Base-by-base conservation (phyloP, 371 early-diverging fungal species). In the Saksenaea vasiformis region DNA sequence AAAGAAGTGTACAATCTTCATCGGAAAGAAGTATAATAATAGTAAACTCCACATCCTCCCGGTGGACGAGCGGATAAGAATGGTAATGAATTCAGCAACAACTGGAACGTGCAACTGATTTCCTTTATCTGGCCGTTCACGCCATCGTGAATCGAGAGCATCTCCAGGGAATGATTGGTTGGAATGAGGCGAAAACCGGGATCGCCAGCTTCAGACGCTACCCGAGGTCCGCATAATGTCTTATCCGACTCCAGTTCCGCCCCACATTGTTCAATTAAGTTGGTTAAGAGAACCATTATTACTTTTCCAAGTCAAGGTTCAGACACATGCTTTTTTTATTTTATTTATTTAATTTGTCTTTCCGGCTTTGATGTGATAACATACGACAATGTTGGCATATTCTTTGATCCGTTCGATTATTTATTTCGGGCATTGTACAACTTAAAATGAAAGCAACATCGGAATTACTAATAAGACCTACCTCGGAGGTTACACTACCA, bases 211-310 rank as follows among this genome's bases (percentile, higher is more conserved):
- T n/a, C 51, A 47, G 22, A 47, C 22, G 51, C 51, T 22, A 47
- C 51, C 51, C 51, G 51, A 47, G 51, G 26, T 22, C 51, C 51
- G 51, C 51, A 47, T 47, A 47, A 47, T 47, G 51, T 47, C 51
- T 47, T 47, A 47, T n/a, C 51, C 51, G 51, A 22, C 22, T 10
- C 3, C 22, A 9, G 51, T 47, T 47, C 51, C 51, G 51, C 51
- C 51, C 51, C 51, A 47, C 51, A 47, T 26, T 10, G 3, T 47
- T 9, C 51, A 26, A 47, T 22, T 8, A 47, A n/a, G 14, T 41
- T 14, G 5, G 14, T n/a, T n/a, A 1, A 3, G 14, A 14, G 14
- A 41, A 17, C 14, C 43, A n/a, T 41, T 17, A 14, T 41, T 41
- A 17, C 5, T 13, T 17, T 41, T 5, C 3, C 27, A 22, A 47